These are phyloP conservation scores for Casaregolazyma lundiana DNA, from an alignment of 1,139 yeast genomes.

Conservation along the genomic window DNA sequence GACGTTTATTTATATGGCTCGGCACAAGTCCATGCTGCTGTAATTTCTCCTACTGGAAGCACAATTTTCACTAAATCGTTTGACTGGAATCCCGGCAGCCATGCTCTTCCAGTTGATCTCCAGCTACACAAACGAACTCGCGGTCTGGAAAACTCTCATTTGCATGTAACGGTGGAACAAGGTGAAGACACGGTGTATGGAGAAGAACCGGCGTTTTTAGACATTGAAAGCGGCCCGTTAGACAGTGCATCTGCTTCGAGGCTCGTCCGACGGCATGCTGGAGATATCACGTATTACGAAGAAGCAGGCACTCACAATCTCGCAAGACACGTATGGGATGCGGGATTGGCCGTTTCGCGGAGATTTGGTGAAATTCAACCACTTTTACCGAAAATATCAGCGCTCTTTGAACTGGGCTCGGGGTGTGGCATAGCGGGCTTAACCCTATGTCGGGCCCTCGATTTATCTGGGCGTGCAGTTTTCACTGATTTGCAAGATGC, in stretches of 20 bases:
- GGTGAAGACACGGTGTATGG: conserved; percentile 5
- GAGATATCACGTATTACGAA: conserved; percentile 14
- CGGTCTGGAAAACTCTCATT: not conserved
- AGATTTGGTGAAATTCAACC: not conserved
- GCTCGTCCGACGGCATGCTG: not conserved
- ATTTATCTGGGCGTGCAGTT: not conserved
- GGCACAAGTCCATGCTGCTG: conserved; percentile 10
- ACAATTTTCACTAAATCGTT: not conserved
- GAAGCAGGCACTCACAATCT: conserved; percentile 18
- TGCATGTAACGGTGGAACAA: not conserved
- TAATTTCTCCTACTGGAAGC: not conserved
- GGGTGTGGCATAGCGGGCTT: conserved; percentile 22
- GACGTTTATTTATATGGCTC: conserved; percentile 30
- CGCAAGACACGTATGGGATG: conserved; percentile 22
- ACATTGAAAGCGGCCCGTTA: not conserved
- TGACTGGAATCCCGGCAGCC: conserved; percentile 8
- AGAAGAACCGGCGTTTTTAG: conserved; percentile 5
- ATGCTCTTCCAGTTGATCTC: conserved; percentile 4
- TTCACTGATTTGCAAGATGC: conserved; percentile 20
- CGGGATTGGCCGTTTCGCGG: conserved; percentile 12
- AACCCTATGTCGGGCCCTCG: conserved; percentile 8
- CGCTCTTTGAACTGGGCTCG: conserved; percentile 18
- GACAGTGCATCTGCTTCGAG: not conserved
- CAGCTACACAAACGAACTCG: not conserved
- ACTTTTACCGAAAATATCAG: not conserved